These are phyloP conservation scores for Phytophthora tentaculata DNA, from an alignment of 352 stramenopile species.

Conservation along the genomic window DNA sequence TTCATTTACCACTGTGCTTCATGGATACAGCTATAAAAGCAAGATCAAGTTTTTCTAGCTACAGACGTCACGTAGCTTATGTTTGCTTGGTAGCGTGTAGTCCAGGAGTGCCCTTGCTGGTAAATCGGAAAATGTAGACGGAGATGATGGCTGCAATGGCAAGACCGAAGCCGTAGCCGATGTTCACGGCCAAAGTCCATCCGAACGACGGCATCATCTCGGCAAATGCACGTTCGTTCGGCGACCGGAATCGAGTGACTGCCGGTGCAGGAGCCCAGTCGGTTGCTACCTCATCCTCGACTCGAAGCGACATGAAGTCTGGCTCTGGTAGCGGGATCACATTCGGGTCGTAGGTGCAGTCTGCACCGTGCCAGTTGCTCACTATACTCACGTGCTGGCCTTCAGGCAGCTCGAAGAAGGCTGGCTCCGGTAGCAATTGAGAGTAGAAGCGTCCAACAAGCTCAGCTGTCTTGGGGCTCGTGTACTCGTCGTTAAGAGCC, in stretches of 20 bases:
- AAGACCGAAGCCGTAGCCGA: slow-evolving; percentile 63
- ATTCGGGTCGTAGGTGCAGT: slow-evolving; percentile 65
- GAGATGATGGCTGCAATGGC: slow-evolving; percentile 52
- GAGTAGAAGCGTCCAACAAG: slow-evolving; percentile 69
- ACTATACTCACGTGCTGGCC: slow-evolving; percentile 51
- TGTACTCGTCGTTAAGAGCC: slow-evolving; percentile 87
- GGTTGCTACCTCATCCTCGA: slow-evolving; percentile 15
- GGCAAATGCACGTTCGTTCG: slow-evolving; percentile 45
- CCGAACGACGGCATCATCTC: slow-evolving; percentile 41
- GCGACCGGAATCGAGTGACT: slow-evolving; percentile 35
- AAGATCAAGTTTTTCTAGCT: slow-evolving; percentile 20
- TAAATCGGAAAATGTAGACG: slow-evolving; percentile 68
- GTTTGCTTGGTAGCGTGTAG: slow-evolving; percentile 41
- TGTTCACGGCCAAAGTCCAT: slow-evolving; percentile 35
- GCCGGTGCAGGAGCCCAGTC: slow-evolving; percentile 26
- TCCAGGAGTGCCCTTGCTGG: slow-evolving; percentile 37
- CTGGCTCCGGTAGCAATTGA: slow-evolving; percentile 55
- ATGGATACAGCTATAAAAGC: slow-evolving; percentile 16
- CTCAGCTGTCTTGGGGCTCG: slow-evolving; percentile 49
- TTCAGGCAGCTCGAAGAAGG: slow-evolving; percentile 67
- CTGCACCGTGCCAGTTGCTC: slow-evolving; percentile 77
- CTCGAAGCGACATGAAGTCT: slow-evolving; percentile 36
- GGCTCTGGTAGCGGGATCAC: slow-evolving; percentile 49
- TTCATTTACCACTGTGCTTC: slow-evolving; percentile 24
- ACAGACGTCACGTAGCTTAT: slow-evolving; percentile 24